Evolutionary conservation across 179 eudicot species (phyloP), one percentile per base, ranked within the genome.

Genomic region (Spergularia azorica): DNA sequence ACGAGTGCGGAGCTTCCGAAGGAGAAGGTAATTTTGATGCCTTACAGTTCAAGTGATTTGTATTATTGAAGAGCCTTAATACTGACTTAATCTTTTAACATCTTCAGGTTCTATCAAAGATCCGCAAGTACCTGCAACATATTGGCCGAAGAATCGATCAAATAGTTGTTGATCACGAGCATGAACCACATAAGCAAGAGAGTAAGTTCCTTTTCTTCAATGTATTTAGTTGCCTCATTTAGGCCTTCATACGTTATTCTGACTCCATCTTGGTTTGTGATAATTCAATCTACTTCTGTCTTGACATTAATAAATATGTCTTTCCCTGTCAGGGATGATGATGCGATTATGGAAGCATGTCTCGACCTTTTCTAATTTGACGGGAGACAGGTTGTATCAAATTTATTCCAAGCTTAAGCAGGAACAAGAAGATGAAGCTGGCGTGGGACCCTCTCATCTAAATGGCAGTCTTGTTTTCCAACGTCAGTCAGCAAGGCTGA

Each of bases 311-410:
- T 46, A 54, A n/a, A 55, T 56, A 67, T 68, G 14, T 75, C 12
- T 61, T 46, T 16, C 16, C 67, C 20, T 68, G 39, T 68, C 88
- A 96, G 99, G 98, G 81, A 94, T 92, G 96, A 94, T 83, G 61
- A 92, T 83, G 70, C 89, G 99, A 36, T 78, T 96, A 67, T 96
- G 99, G 99, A 96, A 96, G 73, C 94, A 91, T 76, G 98, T 96
- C 55, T 94, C 98, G 0, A 91, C 89, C 63, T 96, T 85, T 76
- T 96, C 99, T 73, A 94, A 94, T 84, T 80, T 96, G 84, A 83
- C 93, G 16, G 99, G 99, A 57, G 99, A 90, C 75, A 83, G 90
- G 72, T 92, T 96, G 78, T 83, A 84, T 79, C 92, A 96, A 79
- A 92, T 96, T n/a, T 96, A 96, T 84, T 84, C 98, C 52, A 94